A percentile compares a stretch with the other conserved stretches of the same genome.
Conservation (phyloP, 176 grass and related monocot genomes). For the Eragrostis curvula region DNA sequence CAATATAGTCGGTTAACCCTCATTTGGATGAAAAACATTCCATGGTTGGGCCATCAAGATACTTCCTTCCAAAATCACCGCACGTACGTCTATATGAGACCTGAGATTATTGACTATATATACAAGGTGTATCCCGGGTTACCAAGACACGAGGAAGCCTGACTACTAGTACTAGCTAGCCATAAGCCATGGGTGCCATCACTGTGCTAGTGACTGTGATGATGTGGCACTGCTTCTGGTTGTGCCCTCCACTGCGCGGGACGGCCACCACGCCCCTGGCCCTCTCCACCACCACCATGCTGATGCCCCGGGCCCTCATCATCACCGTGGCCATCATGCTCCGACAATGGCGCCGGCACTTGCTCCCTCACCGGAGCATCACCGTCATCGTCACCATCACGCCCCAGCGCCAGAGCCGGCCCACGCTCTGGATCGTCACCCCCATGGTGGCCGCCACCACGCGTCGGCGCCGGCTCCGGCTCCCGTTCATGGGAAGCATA, state of each 20-base stretch:
- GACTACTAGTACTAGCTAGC: no score
- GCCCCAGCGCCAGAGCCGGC: background rate
- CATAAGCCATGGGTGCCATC: constrained; percentile 20
- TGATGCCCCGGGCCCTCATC: no score
- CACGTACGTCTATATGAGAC: background rate
- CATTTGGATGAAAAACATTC: background rate
- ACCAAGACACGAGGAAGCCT: background rate
- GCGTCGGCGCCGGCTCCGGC: background rate
- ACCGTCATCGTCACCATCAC: background rate
- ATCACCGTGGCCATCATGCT: background rate
- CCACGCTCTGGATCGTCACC: background rate
- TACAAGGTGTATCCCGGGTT: no score
- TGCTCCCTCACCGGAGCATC: background rate
- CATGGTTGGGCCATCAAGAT: background rate
- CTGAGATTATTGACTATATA: constrained; percentile 8
- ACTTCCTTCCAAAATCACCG: background rate
- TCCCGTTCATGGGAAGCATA: background rate
- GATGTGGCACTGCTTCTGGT: constrained; percentile 8
- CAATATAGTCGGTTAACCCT: background rate
- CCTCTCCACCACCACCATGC: no score
- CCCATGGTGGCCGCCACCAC: no score
- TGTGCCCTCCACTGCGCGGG: constrained; percentile 3
- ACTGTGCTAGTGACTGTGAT: background rate
- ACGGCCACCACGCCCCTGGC: no score
- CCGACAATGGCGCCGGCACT: no score